These are phyloP conservation scores for Mycothermus thermophilus DNA, from an alignment of 495 filamentous ascomycete species.

Conservation along the genomic window DNA sequence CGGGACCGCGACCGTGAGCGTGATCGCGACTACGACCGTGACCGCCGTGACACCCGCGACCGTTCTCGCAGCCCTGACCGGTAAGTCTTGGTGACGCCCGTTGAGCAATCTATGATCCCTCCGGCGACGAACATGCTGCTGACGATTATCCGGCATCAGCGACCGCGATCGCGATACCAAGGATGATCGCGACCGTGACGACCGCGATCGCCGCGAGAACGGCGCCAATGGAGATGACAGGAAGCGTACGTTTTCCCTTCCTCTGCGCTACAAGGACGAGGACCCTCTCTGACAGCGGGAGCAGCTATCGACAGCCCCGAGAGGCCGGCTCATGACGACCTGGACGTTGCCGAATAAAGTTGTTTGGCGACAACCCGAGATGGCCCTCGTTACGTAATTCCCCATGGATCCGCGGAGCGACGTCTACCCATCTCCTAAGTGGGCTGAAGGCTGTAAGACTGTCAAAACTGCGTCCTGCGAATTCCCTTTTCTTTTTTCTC, in stretches of 20 bases:
- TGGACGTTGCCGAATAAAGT: conserved; percentile 80
- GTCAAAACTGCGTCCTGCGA: too few species aligned
- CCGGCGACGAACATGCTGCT: conserved; percentile 17
- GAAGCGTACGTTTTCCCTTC: conserved; percentile 54
- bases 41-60: conserved; percentile 55
- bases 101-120: conserved; percentile 6
- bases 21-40: conserved; percentile 58
- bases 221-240: conserved; percentile 69
- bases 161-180: conserved; percentile 41
- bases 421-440: too few species aligned
- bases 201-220: conserved; percentile 48
- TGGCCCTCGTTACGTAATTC: not conserved
- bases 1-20: conserved; percentile 46
- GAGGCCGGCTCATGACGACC: conserved; percentile 79
- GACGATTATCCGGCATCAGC: conserved; percentile 13
- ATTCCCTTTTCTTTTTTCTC: conserved; percentile 4
- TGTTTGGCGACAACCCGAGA: not conserved
- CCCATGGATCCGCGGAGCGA: too few species aligned
- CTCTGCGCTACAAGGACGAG: conserved; percentile 3
- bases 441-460: conserved; percentile 22
- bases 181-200: conserved; percentile 43
- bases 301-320: conserved; percentile 53
- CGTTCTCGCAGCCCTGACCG: conserved; percentile 62
- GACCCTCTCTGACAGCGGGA: conserved; percentile 12
- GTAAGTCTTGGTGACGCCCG: conserved; percentile 33